phyloP scores from a whole-genome alignment of 2,329 filamentous ascomycete genomes.

The Colletotrichum agaves region DNA sequence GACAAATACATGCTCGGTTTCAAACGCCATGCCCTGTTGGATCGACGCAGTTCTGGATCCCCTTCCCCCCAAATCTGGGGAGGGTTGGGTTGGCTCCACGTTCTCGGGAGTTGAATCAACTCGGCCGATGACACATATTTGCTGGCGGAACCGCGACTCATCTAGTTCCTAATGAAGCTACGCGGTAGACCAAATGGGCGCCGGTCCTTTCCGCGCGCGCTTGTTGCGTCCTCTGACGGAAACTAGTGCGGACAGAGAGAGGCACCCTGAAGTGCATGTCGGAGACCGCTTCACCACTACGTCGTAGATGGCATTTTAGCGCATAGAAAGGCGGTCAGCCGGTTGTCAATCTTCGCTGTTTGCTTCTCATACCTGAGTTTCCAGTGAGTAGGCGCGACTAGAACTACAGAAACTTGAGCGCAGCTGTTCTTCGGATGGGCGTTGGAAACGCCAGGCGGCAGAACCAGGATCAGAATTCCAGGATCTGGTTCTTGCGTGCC shows the following conservation, averaged over 20 bases:
- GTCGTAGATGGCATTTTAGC: background rate
- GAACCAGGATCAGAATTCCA: background rate
- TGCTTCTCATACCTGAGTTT: background rate
- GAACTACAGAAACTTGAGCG: background rate
- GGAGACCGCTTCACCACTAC: background rate
- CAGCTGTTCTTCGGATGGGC: background rate
- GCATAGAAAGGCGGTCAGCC: background rate
- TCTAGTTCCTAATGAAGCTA: background rate
- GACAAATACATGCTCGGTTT: slow-evolving; percentile 23
- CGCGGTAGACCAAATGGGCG: background rate
- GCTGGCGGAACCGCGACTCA: background rate
- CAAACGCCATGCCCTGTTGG: slow-evolving; percentile 1
- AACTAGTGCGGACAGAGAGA: background rate
- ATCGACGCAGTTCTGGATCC: slow-evolving; percentile 14
- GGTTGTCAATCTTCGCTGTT: background rate
- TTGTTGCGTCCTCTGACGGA: background rate
- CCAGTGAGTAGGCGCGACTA: background rate
- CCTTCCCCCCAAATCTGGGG: slow-evolving; percentile 2
- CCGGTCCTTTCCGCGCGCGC: background rate
- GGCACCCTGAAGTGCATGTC: slow-evolving; percentile 10
- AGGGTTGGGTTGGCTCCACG: background rate
- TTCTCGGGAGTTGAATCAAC: background rate
- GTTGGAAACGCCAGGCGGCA: background rate
- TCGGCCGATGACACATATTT: background rate
- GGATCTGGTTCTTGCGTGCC: background rate